Base-by-base conservation (phyloP, 179 eudicot genomes). In the Silene coronaria region DNA sequence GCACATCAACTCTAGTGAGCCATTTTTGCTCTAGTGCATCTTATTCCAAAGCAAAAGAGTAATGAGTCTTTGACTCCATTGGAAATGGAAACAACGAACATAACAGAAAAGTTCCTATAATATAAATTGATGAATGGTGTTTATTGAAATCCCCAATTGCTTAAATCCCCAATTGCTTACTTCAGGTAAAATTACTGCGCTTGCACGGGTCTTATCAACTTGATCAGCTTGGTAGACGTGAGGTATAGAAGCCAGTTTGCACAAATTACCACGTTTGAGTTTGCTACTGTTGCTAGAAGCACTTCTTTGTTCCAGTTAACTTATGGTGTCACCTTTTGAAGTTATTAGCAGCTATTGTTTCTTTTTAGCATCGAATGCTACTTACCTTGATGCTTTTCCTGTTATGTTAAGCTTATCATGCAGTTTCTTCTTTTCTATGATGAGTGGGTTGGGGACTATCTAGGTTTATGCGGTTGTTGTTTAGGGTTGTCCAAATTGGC, bases 131-230 rank as follows among this genome's bases (percentile, higher is more conserved):
- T 62, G 68, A 60, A 36, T 9, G 38, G 17, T 32, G n/a, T 34
- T 21, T 51, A 22, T 17, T 57, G 12, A 72, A 80, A 36, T 70
- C 42, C 42, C 3, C 65, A 59, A 30, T 74, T 76, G 63, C 45
- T 46, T 23, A 45, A 80, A 36, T 70, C 42, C 42, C 3, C 65
- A 59, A 30, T 74, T 76, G 63, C 45, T 46, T 23, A 45, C 74
- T 80, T 77, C 87, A 95, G 99, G 91, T 89, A 66, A 95, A 92
- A 83, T 70, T 95, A 76, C 79, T 95, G 81, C 95, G 93, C 45
- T 82, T 95, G 78, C 99, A 95, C 80, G 94, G 97, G 60, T 95
- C 97, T 71, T 92, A 92, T 83, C 86, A 86, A 82, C 86, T 87
- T 72, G 92, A 95, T 77, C 97, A 95, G 84, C 82, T 95, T 67